Conservation (phyloP, 495 filamentous ascomycete genomes). For the Daldinia grandis region DNA sequence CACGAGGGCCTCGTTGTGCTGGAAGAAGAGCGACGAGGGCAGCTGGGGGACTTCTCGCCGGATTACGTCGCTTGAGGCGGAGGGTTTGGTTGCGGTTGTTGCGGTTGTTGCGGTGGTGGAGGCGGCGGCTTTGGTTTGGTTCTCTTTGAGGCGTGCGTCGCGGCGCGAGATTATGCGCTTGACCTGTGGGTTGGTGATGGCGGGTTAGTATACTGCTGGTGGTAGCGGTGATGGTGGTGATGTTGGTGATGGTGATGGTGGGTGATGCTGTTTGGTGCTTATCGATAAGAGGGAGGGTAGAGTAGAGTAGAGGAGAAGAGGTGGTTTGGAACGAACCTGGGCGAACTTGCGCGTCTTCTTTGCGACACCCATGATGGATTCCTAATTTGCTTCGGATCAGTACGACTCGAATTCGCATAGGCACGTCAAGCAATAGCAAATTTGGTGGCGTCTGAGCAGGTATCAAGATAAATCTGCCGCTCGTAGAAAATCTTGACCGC, state of each 20-base stretch:
- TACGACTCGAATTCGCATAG: not conserved
- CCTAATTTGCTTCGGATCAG: not conserved
- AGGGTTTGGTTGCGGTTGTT: constrained; percentile 57
- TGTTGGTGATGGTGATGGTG: not conserved
- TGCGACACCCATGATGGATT: constrained; percentile 64
- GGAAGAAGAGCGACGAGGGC: constrained; percentile 90
- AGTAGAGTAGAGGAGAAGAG: too few species aligned
- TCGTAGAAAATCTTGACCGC: constrained; percentile 39
- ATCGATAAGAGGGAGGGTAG: too few species aligned
- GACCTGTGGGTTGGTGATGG: constrained; percentile 49
- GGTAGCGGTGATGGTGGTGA: constrained; percentile 4
- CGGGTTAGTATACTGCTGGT: too few species aligned
- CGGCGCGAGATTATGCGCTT: constrained; percentile 69
- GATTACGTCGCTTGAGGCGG: constrained; percentile 58
- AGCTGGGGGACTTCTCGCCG: constrained; percentile 77
- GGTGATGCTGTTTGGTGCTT: constrained; percentile 8
- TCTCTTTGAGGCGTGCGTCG: constrained; percentile 68
- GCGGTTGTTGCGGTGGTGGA: too few species aligned
- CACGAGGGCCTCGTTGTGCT: constrained; percentile 87
- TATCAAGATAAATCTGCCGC: constrained; percentile 27
- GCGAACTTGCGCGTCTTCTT: constrained; percentile 72
- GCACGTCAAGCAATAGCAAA: not conserved
- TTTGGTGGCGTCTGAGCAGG: not conserved
- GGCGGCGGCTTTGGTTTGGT: constrained; percentile 60
- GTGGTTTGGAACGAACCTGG: constrained; percentile 24